phyloP scores from a whole-genome alignment of 805 yeast species.

The Myxozyma neglecta region DNA sequence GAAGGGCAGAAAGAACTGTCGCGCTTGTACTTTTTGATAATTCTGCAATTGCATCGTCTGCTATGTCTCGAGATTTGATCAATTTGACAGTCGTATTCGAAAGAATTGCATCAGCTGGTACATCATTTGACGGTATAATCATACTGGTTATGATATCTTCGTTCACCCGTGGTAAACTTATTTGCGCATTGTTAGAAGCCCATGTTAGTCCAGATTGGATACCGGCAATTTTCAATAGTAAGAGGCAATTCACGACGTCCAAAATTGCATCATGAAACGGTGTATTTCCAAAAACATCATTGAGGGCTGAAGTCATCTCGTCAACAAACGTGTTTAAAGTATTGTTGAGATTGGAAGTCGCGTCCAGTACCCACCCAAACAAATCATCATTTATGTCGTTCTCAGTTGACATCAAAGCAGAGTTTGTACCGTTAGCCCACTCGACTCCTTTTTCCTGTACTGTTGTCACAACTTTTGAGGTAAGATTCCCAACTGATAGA shows the following conservation, averaged over 20 bases:
- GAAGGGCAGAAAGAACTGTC: slow-evolving; percentile 14
- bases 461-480: slow-evolving; percentile 38
- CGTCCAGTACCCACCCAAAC: slow-evolving; percentile 62
- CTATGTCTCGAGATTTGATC: neutral
- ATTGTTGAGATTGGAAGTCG: slow-evolving; percentile 58
- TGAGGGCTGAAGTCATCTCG: slow-evolving; percentile 59
- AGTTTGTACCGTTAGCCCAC: slow-evolving; percentile 63
- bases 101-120: neutral
- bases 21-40: slow-evolving; percentile 8
- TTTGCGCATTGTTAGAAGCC: slow-evolving; percentile 63
- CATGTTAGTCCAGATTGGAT: slow-evolving; percentile 75
- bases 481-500: slow-evolving; percentile 12
- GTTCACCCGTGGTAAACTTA: slow-evolving; percentile 57
- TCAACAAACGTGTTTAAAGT: slow-evolving; percentile 60
- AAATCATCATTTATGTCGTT: slow-evolving; percentile 57
- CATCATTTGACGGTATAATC: neutral
- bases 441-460: slow-evolving; percentile 32
- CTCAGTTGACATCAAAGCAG: slow-evolving; percentile 52
- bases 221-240: slow-evolving; percentile 67
- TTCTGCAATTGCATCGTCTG: slow-evolving; percentile 2
- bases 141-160: slow-evolving; percentile 26
- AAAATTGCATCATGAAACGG: slow-evolving; percentile 51
- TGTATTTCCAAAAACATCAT: slow-evolving; percentile 64
- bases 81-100: no score
- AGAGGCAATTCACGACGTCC: slow-evolving; percentile 72